Percentiles rank a stretch among this genome's conserved stretches.
Conservation (phyloP, 1,284 basidiomycete species). For the Apiotrichum domesticum region DNA sequence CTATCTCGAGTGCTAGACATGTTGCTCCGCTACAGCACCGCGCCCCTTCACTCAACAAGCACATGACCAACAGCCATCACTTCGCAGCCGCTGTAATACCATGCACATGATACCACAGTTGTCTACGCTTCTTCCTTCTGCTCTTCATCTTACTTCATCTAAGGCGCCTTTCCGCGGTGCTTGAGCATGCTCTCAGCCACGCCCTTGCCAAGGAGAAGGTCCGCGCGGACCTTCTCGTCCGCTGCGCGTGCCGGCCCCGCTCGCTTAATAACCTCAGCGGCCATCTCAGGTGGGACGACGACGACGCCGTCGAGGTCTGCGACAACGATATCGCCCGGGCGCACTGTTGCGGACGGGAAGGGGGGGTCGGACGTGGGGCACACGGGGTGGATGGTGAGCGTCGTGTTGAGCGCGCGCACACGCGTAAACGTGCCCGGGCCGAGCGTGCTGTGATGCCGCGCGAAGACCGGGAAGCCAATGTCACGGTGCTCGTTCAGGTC, state of each 20-base stretch:
- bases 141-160: neutral
- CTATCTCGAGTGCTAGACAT: conserved; percentile 40
- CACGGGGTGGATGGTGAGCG: conserved; percentile 56
- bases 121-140: neutral
- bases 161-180: conserved; percentile 33
- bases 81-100: neutral
- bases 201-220: conserved; percentile 67
- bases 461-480: conserved; percentile 42
- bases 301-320: conserved; percentile 89
- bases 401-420: conserved; percentile 68
- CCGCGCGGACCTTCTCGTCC: conserved; percentile 68
- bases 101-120: neutral
- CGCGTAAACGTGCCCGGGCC: conserved; percentile 85
- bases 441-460: conserved; percentile 47
- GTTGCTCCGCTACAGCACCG: neutral
- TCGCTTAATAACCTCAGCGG: conserved; percentile 57
- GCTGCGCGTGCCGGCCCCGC: conserved; percentile 60
- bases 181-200: conserved; percentile 70
- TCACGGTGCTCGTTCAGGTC: conserved; percentile 48
- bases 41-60: too few species aligned
- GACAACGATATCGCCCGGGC: conserved; percentile 75
- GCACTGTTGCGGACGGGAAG: conserved; percentile 54
- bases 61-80: neutral
- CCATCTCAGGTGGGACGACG: conserved; percentile 60
- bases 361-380: conserved; percentile 11